Evolutionary conservation across 192 early-diverging fungal genomes (phyloP), one percentile per base, ranked within the genome.

Genomic region (Coemansia sp.): DNA sequence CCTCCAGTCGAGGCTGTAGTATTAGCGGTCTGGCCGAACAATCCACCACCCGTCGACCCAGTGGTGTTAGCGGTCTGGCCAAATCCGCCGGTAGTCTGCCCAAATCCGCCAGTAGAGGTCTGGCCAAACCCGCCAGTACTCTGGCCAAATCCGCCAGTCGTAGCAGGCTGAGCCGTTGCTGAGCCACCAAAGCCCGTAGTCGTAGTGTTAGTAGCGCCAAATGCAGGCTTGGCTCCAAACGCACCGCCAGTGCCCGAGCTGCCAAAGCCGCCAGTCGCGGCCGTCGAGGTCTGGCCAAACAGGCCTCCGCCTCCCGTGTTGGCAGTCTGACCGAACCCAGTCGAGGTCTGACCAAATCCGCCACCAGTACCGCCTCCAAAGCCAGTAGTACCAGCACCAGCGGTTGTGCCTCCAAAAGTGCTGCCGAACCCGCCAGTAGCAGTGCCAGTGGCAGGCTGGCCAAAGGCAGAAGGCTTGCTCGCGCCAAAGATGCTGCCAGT

Each of bases 401-500:
- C 55, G 8, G 43, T 31, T n/a, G 44, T 63, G 15, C 55, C 46
- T 2, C 33, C 33, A 15, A 55, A 24, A 55, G 58, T 66, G 36
- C 70, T 68, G 10, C 73, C 80, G 61, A 85, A 85, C 9, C 66
- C 72, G 41, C 53, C 53, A 27, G 53, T 58, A 3, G 33, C 55
- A 24, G 75, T 5, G 47, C 18, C 47, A 8, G 47, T 61, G 18
- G 76, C 46, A 7, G 81, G 27, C 58, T 65, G 52, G 50, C 84
- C 84, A 68, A 89, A 89, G 13, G 82, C 87, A 1, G 60, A 61
- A 52, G 57, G 44, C 70, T 39, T 16, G 74, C 47, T 44, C 2
- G 68, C 79, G 49, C 89, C 88, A 71, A 87, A 79, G 29, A 53
- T 70, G 60, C 55, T 11, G 49, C 72, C 64, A 8, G 49, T 58